Percentiles rank a stretch among this genome's conserved stretches.
Conservation (phyloP, 805 yeast species). For the Candida quercuum region DNA sequence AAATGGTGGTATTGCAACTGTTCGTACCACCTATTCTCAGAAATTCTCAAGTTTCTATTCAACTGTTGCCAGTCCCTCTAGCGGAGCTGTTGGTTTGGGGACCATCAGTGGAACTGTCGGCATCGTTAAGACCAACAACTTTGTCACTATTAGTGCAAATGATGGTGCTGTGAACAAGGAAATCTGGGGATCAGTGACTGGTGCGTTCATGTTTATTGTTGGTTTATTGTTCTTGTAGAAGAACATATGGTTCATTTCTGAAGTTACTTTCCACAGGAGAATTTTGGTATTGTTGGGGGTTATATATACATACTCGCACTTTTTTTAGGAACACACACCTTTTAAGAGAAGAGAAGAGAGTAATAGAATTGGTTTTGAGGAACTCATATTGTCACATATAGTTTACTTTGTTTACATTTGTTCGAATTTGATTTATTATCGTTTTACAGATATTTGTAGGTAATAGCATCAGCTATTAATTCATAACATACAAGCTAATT, state of each 20-base stretch:
- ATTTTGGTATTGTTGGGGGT: neutral
- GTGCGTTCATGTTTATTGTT: slow-evolving; percentile 13
- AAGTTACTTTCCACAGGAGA: no score
- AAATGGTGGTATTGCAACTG: slow-evolving; percentile 40
- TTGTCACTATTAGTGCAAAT: slow-evolving; percentile 27
- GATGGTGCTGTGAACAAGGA: slow-evolving; percentile 5
- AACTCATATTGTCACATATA: no score
- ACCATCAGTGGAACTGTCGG: slow-evolving; percentile 69
- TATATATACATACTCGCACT: no score
- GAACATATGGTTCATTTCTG: no score
- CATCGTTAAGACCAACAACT: slow-evolving; percentile 39
- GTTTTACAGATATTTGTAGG: no score
- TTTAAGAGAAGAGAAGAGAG: no score
- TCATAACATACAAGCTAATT: no score
- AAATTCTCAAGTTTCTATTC: slow-evolving; percentile 41
- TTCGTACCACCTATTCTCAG: slow-evolving; percentile 52
- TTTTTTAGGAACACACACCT: no score
- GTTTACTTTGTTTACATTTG: no score
- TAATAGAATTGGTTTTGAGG: no score
- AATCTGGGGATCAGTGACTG: slow-evolving; percentile 7
- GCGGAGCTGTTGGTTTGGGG: slow-evolving; percentile 81
- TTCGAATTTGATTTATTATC: no score
- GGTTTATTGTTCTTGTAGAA: slow-evolving; percentile 16
- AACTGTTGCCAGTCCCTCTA: slow-evolving; percentile 40
- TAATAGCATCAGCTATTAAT: no score